Conservation (phyloP, 1,139 yeast genomes). For the Debaryomyces subglobosus region DNA sequence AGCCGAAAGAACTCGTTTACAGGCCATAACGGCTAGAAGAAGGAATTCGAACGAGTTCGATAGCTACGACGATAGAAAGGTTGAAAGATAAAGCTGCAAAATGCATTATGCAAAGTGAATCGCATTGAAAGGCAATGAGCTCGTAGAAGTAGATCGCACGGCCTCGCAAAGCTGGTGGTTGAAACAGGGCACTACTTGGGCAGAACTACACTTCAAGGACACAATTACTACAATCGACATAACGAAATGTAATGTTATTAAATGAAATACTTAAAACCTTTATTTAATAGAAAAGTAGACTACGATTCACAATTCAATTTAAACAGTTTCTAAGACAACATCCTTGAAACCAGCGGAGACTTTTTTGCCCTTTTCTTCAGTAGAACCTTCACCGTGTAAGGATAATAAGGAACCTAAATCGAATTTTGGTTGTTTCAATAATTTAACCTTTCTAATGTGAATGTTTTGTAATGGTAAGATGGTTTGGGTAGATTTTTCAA, state of each 20-base stretch:
- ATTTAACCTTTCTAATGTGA: slow-evolving; percentile 56
- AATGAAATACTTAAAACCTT: slow-evolving; percentile 4
- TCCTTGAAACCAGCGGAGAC: slow-evolving; percentile 54
- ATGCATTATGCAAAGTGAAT: neutral
- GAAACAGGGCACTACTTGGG: neutral
- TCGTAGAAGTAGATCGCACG: neutral
- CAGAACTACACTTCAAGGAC: neutral
- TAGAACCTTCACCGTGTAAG: slow-evolving; percentile 53
- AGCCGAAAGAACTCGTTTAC: no score
- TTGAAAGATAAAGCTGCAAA: neutral
- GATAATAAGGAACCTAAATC: slow-evolving; percentile 55
- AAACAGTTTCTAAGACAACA: slow-evolving; percentile 53
- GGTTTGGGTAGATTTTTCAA: slow-evolving; percentile 54
- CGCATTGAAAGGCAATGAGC: neutral
- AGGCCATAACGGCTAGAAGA: neutral
- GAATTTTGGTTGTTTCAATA: slow-evolving; percentile 56
- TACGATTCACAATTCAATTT: slow-evolving; percentile 19
- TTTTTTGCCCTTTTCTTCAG: slow-evolving; percentile 57
- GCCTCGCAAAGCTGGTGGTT: neutral
- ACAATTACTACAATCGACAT: slow-evolving; percentile 1
- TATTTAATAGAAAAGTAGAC: slow-evolving; percentile 8
- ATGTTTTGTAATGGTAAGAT: slow-evolving; percentile 56
- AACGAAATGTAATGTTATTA: slow-evolving; percentile 8
- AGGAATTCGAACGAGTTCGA: neutral
- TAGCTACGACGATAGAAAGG: neutral